Base-by-base conservation (phyloP, 257 asterid genomes). In the Scutellaria galericulata region DNA sequence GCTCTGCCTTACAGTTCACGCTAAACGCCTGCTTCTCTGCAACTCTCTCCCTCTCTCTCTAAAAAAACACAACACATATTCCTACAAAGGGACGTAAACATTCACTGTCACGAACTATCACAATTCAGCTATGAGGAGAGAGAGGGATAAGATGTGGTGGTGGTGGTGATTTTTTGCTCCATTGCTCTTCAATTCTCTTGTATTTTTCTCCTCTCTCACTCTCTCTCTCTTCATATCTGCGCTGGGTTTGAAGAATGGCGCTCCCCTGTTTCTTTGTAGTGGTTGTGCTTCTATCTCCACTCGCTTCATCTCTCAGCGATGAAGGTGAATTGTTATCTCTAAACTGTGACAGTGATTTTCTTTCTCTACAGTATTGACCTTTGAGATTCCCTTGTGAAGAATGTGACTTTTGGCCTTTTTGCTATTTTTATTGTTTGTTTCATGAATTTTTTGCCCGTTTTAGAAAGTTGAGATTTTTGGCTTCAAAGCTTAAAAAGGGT, bases 1-100 rank as follows among this genome's bases (percentile, higher is more conserved):
- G 73, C 86, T 67, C 84, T 82, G 85, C 85, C 97, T 89, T 87
- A 68, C 89, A 74, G 82, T 85, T 93, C 97, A 93, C 98, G 97
- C 97, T 87, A 91, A 89, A 93, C 93, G 95, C 95, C 97, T 93
- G 97, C 77, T 78, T 40, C 75, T 70, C 86, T 78, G 80, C 75
- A 69, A 31, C 81, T 48, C 48, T 64, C 20, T 57, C 77, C 0
- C 18, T 62, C 74, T 79, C 78, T 60, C 78, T 67, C 74, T 41
- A 24, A 31, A 31, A 1, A 31, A 31, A 31, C 55, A n/a, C n/a
- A 60, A 73, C 80, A 77, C 81, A 77, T 63, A 78, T 75, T 72
- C 78, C 71, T 80, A 74, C 31, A 62, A 44, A 59, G 53, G 48
- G 11, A 44, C 48, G 12, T 44, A 56, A 42, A 11, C 81, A 53